Base-by-base conservation (phyloP, 192 early-diverging fungal species). In the Gonapodya sp. region DNA sequence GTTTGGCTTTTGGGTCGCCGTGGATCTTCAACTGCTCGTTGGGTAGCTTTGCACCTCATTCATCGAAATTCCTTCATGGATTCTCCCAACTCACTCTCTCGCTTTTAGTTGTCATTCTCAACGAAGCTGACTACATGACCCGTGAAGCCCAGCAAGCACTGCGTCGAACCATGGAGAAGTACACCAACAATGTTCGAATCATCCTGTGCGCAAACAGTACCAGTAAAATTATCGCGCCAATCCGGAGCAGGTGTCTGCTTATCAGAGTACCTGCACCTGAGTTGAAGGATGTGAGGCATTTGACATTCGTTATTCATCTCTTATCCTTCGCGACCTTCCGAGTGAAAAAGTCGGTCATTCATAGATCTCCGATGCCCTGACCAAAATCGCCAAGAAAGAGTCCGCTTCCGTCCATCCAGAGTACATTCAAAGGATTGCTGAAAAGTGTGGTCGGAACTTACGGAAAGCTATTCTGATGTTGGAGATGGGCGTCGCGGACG, bases 161-260 rank as follows among this genome's bases (percentile, higher is more conserved):
- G 79, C 92, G 98, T 79, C 89, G 98, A n/a, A 99, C 98, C 0
- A 99, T 99, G 98, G 98, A 99, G 86, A 98, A 98, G 87, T 98
- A 99, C 85, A 95, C 95, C 90, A 83, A 83, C 79, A 97, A 96
- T 84, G 86, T 98, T 79, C 92, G 98, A 31, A 86, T 99, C 36
- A 95, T 99, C 81, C 84, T 99, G 80, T 97, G 96, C 85, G 93
- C 93, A 81, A 95, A 93, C 78, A 92, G 91, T 31, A 94, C 95
- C 0, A 93, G 92, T 64, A 96, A 94, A 85, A 95, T 99, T 83
- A 97, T 98, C 83, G 83, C 89, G 31, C 97, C 98, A 0, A 94
- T 99, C 79, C 91, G 95, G 73, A 95, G 94, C 80, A 89, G 98
- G 79, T 99, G 98, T 79, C 84, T 98, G 78, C 85, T 97, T 36